Percentiles rank a stretch among this genome's conserved stretches.
Conservation (phyloP, 345 rosid species). For the Anastatica hierochuntica region DNA sequence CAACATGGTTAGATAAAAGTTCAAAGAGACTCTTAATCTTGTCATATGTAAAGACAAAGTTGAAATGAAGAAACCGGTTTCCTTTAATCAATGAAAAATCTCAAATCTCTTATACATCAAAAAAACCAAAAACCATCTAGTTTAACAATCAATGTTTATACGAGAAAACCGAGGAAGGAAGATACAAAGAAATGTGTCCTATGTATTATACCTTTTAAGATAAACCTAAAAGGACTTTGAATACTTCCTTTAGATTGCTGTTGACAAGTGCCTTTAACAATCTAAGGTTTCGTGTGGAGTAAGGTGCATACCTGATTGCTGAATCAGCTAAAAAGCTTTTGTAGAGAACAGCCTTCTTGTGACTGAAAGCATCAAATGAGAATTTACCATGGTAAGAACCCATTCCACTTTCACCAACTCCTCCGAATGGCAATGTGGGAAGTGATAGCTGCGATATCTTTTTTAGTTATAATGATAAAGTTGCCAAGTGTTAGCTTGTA, state of each 20-base stretch:
- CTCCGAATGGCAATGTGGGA: conserved; percentile 75
- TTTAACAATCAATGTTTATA: not conserved
- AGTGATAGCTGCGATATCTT: conserved; percentile 50
- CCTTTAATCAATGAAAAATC: too few relatives aligned
- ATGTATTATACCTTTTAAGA: conserved; percentile 9
- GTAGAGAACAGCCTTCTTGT: conserved; percentile 82
- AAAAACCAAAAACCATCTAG: too few relatives aligned
- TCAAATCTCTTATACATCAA: too few relatives aligned
- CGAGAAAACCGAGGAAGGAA: not conserved
- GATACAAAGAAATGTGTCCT: too few relatives aligned
- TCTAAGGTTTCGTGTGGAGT: conserved; percentile 48
- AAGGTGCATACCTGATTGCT: conserved; percentile 69
- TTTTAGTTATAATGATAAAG: not conserved
- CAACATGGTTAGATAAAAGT: too few relatives aligned
- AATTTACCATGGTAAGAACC: conserved; percentile 94
- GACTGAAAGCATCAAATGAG: conserved; percentile 92
- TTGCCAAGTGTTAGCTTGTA: too few relatives aligned
- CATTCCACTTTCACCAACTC: conserved; percentile 89
- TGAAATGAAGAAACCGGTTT: conserved; percentile 15
- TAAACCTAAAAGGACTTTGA: conserved; percentile 48
- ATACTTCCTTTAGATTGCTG: conserved; percentile 34
- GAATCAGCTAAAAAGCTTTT: conserved; percentile 57
- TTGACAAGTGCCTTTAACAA: conserved; percentile 51
- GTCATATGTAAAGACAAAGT: too few relatives aligned
- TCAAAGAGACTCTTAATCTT: too few relatives aligned